Evolutionary conservation across 108 stramenopile genomes (phyloP).

Genomic region (Cyclotella kingstonii): DNA sequence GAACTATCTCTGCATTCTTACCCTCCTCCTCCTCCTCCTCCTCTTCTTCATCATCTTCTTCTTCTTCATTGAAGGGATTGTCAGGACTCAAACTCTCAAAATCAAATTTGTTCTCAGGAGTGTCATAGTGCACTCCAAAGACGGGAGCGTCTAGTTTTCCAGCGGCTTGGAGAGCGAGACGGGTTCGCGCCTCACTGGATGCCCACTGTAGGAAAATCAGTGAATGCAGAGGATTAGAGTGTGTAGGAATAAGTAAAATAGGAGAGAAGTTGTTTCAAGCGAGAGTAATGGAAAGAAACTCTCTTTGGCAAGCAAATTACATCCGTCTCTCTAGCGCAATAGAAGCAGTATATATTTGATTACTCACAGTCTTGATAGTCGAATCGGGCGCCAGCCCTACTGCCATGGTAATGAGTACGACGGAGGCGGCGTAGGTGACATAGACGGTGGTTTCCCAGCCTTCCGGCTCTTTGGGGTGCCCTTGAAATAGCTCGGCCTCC

Average conservation of each 20-base stretch:
- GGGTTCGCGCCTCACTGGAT: constrained; percentile 50
- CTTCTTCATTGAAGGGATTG: constrained; percentile 50
- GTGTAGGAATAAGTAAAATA: background rate
- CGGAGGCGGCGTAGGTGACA: constrained; percentile 35
- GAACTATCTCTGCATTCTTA: constrained; percentile 10
- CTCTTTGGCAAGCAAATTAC: background rate
- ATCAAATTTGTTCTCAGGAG: constrained; percentile 43
- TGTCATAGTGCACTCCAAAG: constrained; percentile 61
- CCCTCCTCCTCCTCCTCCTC: constrained; percentile 10
- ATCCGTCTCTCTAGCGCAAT: background rate
- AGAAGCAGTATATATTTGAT: background rate
- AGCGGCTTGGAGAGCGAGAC: constrained; percentile 45
- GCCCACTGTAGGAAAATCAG: constrained; percentile 42
- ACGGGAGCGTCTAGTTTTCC: constrained; percentile 46
- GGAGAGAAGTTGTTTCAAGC: background rate
- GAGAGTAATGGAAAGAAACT: too few species aligned
- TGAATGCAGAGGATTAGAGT: background rate
- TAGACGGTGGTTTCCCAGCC: constrained; percentile 65
- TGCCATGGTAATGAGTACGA: constrained; percentile 25
- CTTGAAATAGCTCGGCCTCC: constrained; percentile 54
- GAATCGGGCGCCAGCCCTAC: constrained; percentile 54
- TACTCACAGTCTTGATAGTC: constrained; percentile 49
- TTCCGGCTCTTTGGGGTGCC: constrained; percentile 52
- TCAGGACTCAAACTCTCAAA: constrained; percentile 40
- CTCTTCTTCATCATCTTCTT: constrained; percentile 44